Percentiles rank a stretch among this genome's conserved stretches.
Evolutionary conservation across 2,329 filamentous ascomycete genomes (phyloP).

Genomic region (Colletotrichum euphorbiae): DNA sequence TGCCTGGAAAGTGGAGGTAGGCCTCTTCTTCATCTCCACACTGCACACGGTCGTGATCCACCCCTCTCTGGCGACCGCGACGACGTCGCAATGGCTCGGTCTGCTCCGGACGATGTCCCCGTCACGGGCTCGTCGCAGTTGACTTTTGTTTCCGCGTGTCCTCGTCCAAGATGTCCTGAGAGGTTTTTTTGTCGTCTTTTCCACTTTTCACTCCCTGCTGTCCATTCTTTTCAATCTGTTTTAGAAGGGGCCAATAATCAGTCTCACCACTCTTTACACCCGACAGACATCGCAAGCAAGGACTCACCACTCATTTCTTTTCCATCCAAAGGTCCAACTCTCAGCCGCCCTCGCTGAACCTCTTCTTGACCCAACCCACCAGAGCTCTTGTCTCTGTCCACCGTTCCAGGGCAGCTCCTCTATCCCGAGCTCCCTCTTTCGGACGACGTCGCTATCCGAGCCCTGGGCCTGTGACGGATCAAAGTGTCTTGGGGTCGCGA

Average conservation of each 20-base stretch:
- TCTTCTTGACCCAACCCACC: slow-evolving; percentile 21
- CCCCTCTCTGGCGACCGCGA: slow-evolving; percentile 20
- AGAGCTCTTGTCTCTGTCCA: slow-evolving; percentile 15
- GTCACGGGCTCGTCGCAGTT: slow-evolving; percentile 16
- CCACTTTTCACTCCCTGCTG: slow-evolving; percentile 26
- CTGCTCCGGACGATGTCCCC: slow-evolving; percentile 31
- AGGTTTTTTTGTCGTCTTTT: slow-evolving; percentile 1
- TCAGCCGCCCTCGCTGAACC: slow-evolving; percentile 18
- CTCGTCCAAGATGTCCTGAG: background rate
- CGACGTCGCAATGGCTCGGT: slow-evolving; percentile 38
- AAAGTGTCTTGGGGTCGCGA: slow-evolving; percentile 37
- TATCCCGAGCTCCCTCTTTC: slow-evolving; percentile 26
- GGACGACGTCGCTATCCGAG: slow-evolving; percentile 13
- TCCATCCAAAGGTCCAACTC: background rate
- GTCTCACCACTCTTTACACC: slow-evolving; percentile 35
- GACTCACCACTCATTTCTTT: slow-evolving; percentile 36
- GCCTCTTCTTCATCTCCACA: slow-evolving; percentile 39
- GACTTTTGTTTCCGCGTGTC: slow-evolving; percentile 32
- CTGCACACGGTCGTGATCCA: slow-evolving; percentile 31
- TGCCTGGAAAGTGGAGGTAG: slow-evolving; percentile 24
- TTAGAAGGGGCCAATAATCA: slow-evolving; percentile 29
- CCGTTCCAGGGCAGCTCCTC: slow-evolving; percentile 1
- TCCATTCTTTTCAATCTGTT: slow-evolving; percentile 22
- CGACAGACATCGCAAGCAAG: slow-evolving; percentile 15
- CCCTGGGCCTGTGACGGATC: slow-evolving; percentile 34